Percentiles rank a stretch among this genome's conserved stretches.
phyloP scores from a whole-genome alignment of 108 stramenopile species.

The Stephanodiscus triporus region DNA sequence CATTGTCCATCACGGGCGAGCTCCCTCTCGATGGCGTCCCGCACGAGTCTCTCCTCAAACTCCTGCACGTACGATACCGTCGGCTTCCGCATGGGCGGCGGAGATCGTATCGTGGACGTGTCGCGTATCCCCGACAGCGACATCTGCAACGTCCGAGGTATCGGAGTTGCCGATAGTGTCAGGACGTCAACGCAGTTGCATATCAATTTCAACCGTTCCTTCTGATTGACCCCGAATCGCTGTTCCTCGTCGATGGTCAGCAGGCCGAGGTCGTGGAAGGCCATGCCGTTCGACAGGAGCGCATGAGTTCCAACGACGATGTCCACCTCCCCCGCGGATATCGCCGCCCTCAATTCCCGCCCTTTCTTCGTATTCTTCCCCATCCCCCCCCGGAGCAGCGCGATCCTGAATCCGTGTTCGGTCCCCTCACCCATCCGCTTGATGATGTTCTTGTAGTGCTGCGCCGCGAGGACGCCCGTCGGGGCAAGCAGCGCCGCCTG shows the following conservation, averaged over 20 bases:
- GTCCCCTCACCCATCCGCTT: constrained; percentile 77
- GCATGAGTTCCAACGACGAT: constrained; percentile 95
- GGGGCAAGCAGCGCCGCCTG: constrained; percentile 95
- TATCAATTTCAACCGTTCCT: constrained; percentile 91
- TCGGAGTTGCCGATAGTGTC: constrained; percentile 95
- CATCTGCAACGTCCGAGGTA: constrained; percentile 96
- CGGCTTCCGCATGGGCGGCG: constrained; percentile 88
- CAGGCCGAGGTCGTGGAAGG: constrained; percentile 89
- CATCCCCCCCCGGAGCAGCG: constrained; percentile 77
- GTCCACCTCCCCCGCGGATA: constrained; percentile 68
- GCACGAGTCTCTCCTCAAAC: constrained; percentile 63
- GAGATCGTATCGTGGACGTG: constrained; percentile 86
- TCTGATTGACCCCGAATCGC: constrained; percentile 96
- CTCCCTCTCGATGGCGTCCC: constrained; percentile 71
- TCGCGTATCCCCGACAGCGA: constrained; percentile 90
- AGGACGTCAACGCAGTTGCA: constrained; percentile 91
- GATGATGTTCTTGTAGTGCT: constrained; percentile 83
- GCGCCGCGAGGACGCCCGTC: constrained; percentile 92
- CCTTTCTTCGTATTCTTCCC: constrained; percentile 73
- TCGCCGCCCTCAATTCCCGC: constrained; percentile 65
- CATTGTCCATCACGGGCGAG: constrained; percentile 85
- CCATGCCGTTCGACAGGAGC: constrained; percentile 71
- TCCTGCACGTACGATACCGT: constrained; percentile 81
- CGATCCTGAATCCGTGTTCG: constrained; percentile 60
- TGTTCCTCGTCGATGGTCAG: constrained; percentile 97